These are phyloP conservation scores for Stereum hirsutum DNA, from an alignment of 1,284 basidiomycete species.

Conservation along the genomic window DNA sequence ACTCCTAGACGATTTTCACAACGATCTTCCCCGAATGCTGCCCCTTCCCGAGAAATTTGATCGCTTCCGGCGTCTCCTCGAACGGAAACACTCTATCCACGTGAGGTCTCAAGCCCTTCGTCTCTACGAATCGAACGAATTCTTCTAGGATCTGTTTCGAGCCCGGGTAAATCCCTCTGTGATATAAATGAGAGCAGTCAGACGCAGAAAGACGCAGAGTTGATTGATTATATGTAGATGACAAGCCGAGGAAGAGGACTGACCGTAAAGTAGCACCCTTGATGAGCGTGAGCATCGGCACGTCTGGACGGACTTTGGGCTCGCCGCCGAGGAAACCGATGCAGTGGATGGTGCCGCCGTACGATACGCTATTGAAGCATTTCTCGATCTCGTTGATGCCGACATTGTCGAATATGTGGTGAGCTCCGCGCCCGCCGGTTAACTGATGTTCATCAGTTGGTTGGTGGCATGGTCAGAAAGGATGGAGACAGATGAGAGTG, in stretches of 20 bases:
- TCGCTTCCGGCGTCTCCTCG: constrained; percentile 26
- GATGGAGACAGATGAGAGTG: not conserved
- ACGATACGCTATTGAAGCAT: constrained; percentile 8
- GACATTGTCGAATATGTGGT: constrained; percentile 15
- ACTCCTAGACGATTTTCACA: too few relatives aligned
- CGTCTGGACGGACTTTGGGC: not conserved
- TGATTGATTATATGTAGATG: not conserved
- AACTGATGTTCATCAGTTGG: not conserved
- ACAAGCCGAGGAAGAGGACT: not conserved
- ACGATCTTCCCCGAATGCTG: constrained; percentile 29
- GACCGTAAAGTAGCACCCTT: not conserved
- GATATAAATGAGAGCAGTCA: not conserved
- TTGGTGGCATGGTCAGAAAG: not conserved
- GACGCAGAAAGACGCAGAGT: not conserved
- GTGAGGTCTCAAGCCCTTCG: constrained; percentile 23
- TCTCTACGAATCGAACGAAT: constrained; percentile 25
- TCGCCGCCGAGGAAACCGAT: constrained; percentile 15
- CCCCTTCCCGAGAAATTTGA: constrained; percentile 24
- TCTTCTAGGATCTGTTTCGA: constrained; percentile 21
- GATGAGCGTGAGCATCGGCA: not conserved
- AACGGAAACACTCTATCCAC: constrained; percentile 32
- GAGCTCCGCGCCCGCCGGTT: constrained; percentile 12
- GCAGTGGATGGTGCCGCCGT: constrained; percentile 14
- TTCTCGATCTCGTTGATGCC: constrained; percentile 13
- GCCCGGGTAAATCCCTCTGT: constrained; percentile 3